phyloP scores from a whole-genome alignment of 306 rosid genomes.

The Lupinus albus region DNA sequence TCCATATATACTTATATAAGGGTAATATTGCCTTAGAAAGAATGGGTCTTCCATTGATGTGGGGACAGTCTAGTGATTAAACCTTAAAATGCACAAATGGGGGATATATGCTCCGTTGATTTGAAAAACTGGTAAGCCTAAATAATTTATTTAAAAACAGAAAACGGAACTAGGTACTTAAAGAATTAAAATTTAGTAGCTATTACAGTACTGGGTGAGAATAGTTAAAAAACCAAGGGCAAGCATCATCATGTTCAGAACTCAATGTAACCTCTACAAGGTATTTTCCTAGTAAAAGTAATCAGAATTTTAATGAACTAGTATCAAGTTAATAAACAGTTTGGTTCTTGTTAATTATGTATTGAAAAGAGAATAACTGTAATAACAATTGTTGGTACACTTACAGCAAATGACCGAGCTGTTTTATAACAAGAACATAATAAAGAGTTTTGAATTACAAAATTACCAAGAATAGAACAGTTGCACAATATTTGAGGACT shows the following conservation, averaged over 20 bases:
- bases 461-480: slow-evolving; percentile 88
- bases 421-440: slow-evolving; percentile 2
- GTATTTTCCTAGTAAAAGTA: not conserved
- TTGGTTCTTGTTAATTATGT: not conserved
- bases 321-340: slow-evolving; percentile 10
- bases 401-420: no score
- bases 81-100: slow-evolving; percentile 2
- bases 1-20: not conserved
- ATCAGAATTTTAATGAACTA: not conserved
- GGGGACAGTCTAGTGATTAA: not conserved
- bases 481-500: slow-evolving; percentile 85
- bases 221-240: not conserved
- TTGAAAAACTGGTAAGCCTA: not conserved
- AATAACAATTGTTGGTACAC: no score
- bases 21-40: slow-evolving; percentile 7
- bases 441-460: slow-evolving; percentile 21
- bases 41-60: not conserved
- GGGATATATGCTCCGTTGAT: not conserved
- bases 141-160: not conserved
- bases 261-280: not conserved
- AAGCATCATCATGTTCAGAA: slow-evolving; percentile 3
- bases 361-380: not conserved
- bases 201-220: not conserved
- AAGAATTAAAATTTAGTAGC: not conserved
- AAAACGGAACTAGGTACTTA: not conserved